A percentile compares a stretch with the other conserved stretches of the same genome.
These are phyloP conservation scores for Fusarium aywerte DNA, from an alignment of 2,329 filamentous ascomycete genomes.

Conservation along the genomic window DNA sequence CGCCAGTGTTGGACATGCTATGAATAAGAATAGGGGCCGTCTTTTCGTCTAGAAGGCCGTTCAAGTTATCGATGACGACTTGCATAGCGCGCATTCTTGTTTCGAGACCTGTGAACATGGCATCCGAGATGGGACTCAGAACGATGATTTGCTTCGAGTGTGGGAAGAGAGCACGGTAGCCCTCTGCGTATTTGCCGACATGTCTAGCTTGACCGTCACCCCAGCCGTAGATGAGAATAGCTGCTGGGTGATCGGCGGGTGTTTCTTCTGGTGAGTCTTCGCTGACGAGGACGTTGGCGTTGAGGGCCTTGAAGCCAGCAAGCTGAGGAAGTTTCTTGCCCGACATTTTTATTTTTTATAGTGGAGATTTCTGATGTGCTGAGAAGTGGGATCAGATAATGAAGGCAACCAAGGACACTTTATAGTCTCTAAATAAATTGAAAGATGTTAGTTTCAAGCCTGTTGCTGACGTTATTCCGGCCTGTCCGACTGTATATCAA, in stretches of 20 bases:
- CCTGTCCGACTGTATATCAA: neutral
- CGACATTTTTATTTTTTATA: conserved; percentile 22
- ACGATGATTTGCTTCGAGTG: conserved; percentile 61
- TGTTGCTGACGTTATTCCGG: neutral
- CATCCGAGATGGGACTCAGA: conserved; percentile 61
- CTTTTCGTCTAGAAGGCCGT: conserved; percentile 27
- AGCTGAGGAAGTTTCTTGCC: conserved; percentile 36
- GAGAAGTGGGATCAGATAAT: neutral
- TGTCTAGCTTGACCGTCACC: conserved; percentile 66
- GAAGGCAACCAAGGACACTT: neutral
- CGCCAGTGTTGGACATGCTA: conserved; percentile 68
- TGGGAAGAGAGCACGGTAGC: conserved; percentile 63
- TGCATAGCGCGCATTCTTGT: conserved; percentile 58
- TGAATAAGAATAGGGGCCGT: conserved; percentile 59
- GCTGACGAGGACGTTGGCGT: conserved; percentile 60
- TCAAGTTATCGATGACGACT: conserved; percentile 54
- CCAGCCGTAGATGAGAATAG: conserved; percentile 67
- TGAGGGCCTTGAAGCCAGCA: conserved; percentile 58
- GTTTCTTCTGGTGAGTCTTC: conserved; percentile 44
- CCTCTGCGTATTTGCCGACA: conserved; percentile 65
- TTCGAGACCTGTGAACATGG: conserved; percentile 57
- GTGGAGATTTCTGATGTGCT: neutral
- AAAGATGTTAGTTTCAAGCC: neutral
- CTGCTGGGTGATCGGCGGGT: conserved; percentile 52
- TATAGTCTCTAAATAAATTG: neutral